A percentile compares a stretch with the other conserved stretches of the same genome.
Evolutionary conservation across 2,329 filamentous ascomycete species (phyloP).

Genomic region (Botryosphaeria dothidea): DNA sequence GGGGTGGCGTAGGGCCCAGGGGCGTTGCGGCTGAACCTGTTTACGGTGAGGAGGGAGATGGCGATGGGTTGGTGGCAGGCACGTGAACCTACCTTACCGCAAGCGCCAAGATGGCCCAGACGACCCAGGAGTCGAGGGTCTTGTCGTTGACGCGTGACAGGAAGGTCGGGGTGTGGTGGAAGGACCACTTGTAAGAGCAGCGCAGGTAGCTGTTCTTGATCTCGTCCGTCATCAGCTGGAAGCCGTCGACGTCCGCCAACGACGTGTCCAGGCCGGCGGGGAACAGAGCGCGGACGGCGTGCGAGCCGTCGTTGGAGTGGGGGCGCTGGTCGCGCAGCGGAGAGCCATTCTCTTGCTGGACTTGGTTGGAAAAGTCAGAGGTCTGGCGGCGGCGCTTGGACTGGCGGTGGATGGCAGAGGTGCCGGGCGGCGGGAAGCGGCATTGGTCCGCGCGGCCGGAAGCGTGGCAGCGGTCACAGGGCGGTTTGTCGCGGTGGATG

Average conservation of each 20-base stretch:
- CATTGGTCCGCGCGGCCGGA: conserved; percentile 34
- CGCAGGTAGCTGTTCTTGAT: conserved; percentile 44
- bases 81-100: conserved; percentile 35
- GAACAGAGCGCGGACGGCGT: conserved; percentile 18
- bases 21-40: conserved; percentile 39
- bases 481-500: conserved; percentile 40
- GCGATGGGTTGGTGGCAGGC: background rate
- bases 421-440: conserved; percentile 40
- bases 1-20: conserved; percentile 37
- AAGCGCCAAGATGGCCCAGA: conserved; percentile 45
- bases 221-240: conserved; percentile 42
- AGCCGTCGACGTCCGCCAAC: conserved; percentile 38
- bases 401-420: conserved; percentile 37
- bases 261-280: conserved; percentile 10
- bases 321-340: conserved; percentile 14
- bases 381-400: conserved; percentile 37
- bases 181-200: conserved; percentile 45
- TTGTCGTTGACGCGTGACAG: conserved; percentile 39
- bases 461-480: conserved; percentile 40
- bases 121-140: conserved; percentile 40
- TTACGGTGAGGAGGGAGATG: conserved; percentile 13
- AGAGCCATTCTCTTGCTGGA: conserved; percentile 23
- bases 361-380: conserved; percentile 22
- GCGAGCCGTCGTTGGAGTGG: conserved; percentile 27
- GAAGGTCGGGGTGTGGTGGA: conserved; percentile 43